Base-by-base conservation (phyloP, 2,329 filamentous ascomycete genomes). In the Balansia obtecta region DNA sequence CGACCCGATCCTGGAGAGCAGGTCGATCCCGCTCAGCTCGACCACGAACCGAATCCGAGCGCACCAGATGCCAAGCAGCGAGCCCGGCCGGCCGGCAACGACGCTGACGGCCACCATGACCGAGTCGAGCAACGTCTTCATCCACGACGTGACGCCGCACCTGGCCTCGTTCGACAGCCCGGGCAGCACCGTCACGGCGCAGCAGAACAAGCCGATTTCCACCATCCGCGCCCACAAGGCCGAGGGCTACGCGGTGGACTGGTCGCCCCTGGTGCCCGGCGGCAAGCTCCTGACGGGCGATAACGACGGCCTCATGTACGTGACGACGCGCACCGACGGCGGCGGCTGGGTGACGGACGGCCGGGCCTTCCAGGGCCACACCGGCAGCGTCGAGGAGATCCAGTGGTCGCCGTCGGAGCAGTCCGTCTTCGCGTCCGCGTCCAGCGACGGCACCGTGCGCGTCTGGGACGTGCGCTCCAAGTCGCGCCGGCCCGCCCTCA, bases 161-260 rank as follows among this genome's bases (percentile, higher is more conserved):
- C 80, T 97, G 51, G 76, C 82, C 51, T 86, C 88, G 48, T 96
- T 98, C 67, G 91, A 97, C 65, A 86, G 80, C 52, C 93, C 93
- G 1, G 91, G 93, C 53, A 85, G 83, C 41, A 74, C 82, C 56
- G 80, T 97, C 57, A 82, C 86, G 7, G 76, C 88, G 1, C 82
- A 86, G 61, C 87, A 95, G 64, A 91, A 89, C 66, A 94, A 94
- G 71, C 89, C 93, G 34, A 70, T 95, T 47, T 86, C 79, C 57
- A 96, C 88, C 2, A 82, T 98, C 59, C 81, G 86, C 58, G 88
- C 91, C 59, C 93, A 98, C 77, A 91, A 90, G 70, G 73, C 82
- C 12, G 93, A 98, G 73, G 93, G 93, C 46, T 98, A 97, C 66
- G 93, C 88, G 0, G 70, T 98, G n/a, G 93, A 96, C 69, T 98